Conservation (phyloP, 345 rosid species). For the Arabidopsis suecica region DNA sequence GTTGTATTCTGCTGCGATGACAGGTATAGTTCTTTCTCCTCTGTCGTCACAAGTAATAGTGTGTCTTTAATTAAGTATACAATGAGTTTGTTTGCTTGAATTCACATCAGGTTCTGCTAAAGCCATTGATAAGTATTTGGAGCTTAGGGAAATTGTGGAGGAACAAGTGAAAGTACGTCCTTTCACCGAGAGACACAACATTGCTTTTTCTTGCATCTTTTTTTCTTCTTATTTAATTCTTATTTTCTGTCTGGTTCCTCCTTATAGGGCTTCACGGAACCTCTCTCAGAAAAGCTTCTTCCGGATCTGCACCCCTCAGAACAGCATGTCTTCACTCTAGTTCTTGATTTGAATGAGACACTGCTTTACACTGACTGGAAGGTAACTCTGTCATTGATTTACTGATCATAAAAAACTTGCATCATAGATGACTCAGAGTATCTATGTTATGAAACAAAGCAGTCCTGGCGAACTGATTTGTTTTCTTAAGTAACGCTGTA, state of each 20-base stretch:
- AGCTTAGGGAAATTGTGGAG: conserved; percentile 73
- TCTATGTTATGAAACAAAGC: conserved; percentile 1
- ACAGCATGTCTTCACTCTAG: conserved; percentile 88
- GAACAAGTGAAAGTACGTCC: conserved; percentile 75
- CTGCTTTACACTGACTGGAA: conserved; percentile 93
- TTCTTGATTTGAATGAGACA: conserved; percentile 94
- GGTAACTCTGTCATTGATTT: conserved; percentile 51
- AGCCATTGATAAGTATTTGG: conserved; percentile 86
- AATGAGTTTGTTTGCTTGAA: conserved; percentile 25
- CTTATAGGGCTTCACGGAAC: conserved; percentile 84
- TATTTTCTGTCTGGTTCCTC: not conserved
- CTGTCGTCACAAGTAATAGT: not conserved
- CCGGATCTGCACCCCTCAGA: conserved; percentile 92
- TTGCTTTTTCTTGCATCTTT: conserved; percentile 3
- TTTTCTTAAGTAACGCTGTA: not conserved
- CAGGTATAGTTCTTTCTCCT: conserved; percentile 49
- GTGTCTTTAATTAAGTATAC: not conserved
- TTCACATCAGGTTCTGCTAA: conserved; percentile 69
- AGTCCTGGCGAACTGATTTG: not conserved
- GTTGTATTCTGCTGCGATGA: conserved; percentile 70
- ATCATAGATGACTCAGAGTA: not conserved
- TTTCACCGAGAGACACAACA: not conserved
- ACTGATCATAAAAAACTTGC: not conserved
- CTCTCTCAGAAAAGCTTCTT: conserved; percentile 95
- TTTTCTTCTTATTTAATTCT: not conserved